Conservation (phyloP, 805 yeast species). For the Maudiozyma barnettii region DNA sequence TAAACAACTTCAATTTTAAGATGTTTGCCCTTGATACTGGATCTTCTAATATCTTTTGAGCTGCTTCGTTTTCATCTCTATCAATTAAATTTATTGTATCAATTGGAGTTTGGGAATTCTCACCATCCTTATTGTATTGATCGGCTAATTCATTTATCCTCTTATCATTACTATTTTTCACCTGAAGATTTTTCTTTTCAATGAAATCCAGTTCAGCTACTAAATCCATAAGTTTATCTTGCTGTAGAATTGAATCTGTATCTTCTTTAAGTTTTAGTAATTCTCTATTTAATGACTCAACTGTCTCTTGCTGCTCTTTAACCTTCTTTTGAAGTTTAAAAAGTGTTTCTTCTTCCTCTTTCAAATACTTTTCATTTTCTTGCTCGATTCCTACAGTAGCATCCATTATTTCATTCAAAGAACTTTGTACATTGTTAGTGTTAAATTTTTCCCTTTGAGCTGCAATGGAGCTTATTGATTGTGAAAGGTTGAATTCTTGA, state of each 20-base stretch:
- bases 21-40: conserved; percentile 22
- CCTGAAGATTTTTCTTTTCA: conserved; percentile 13
- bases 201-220: conserved; percentile 19
- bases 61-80: conserved; percentile 7
- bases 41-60: conserved; percentile 9
- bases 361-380: conserved; percentile 3
- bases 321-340: conserved; percentile 7
- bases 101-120: neutral
- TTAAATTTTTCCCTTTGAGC: conserved; percentile 1
- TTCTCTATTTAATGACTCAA: conserved; percentile 7
- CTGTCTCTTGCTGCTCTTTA: conserved; percentile 4
- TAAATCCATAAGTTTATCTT: conserved; percentile 12
- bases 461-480: neutral
- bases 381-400: neutral
- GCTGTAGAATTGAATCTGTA: conserved; percentile 9
- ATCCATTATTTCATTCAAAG: neutral
- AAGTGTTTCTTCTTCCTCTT: conserved; percentile 5
- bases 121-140: neutral
- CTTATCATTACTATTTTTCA: conserved; percentile 17
- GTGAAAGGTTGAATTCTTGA: neutral
- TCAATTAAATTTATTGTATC: neutral
- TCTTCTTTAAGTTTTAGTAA: conserved; percentile 10
- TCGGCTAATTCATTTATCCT: conserved; percentile 8
- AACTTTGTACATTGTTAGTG: neutral
- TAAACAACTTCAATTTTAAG: conserved; percentile 49